Conservation (phyloP, 2,329 filamentous ascomycete species). For the Hypoxylon sp. region DNA sequence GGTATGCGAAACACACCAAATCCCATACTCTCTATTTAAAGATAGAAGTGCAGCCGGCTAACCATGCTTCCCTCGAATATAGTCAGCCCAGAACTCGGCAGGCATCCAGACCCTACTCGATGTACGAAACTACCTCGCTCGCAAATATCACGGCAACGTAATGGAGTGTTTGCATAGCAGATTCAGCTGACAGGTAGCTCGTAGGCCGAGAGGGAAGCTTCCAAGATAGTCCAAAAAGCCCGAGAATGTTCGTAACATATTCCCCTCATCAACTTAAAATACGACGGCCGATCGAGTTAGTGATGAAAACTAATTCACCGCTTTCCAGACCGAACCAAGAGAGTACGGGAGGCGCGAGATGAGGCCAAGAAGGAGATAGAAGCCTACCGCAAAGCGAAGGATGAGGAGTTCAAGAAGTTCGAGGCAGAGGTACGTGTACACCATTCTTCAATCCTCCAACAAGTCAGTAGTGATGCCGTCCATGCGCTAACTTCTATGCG, state of each 20-base stretch:
- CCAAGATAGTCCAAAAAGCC: conserved; percentile 98
- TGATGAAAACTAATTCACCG: conserved; percentile 35
- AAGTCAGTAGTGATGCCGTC: neutral
- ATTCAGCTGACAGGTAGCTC: conserved; percentile 33
- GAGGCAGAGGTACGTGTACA: conserved; percentile 74
- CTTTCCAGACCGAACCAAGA: conserved; percentile 84
- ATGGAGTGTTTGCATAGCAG: neutral
- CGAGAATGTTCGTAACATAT: conserved; percentile 81
- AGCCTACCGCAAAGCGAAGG: conserved; percentile 89
- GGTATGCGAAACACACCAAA: conserved; percentile 29
- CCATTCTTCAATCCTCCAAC: neutral
- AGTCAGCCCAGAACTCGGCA: conserved; percentile 98
- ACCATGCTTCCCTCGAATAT: conserved; percentile 44
- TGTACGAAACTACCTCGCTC: conserved; percentile 69
- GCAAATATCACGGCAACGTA: neutral
- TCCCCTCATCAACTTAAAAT: neutral
- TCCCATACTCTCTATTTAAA: neutral
- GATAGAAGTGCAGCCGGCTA: conserved; percentile 43
- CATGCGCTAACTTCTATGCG: neutral
- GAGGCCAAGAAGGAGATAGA: conserved; percentile 99
- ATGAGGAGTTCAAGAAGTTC: conserved; percentile 95
- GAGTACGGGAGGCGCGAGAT: conserved; percentile 94
- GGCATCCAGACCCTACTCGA: conserved; percentile 99
- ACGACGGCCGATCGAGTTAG: neutral
- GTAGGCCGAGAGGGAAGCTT: conserved; percentile 96